These are phyloP conservation scores for Pyronema domesticum DNA, from an alignment of 495 filamentous ascomycete genomes.

Conservation along the genomic window DNA sequence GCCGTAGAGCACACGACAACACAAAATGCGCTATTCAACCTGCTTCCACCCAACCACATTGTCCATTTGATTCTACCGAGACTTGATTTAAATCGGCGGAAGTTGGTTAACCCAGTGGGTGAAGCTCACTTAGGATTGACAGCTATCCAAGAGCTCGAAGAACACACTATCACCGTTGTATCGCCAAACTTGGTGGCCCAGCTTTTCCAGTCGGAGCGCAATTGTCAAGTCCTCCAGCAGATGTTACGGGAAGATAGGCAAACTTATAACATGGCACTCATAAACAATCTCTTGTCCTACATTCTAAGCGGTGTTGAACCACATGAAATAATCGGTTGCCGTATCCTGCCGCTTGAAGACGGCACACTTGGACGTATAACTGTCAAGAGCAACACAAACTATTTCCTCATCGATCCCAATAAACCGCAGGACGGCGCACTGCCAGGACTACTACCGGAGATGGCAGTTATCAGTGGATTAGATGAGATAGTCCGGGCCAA, in stretches of 20 bases:
- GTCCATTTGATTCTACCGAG: not conserved
- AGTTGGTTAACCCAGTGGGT: not conserved
- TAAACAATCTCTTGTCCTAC: not conserved
- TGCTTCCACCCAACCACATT: not conserved
- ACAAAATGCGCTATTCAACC: not conserved
- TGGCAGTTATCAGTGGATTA: not conserved
- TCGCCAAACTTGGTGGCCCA: conserved; percentile 7
- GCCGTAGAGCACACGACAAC: not conserved
- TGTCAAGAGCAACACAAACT: not conserved
- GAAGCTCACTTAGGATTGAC: not conserved
- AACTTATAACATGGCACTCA: not conserved
- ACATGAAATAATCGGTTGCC: not conserved
- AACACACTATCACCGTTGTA: conserved; percentile 2
- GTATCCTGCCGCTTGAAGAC: not conserved
- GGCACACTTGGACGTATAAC: not conserved
- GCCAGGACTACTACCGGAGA: not conserved
- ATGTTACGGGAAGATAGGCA: not conserved
- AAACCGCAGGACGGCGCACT: too few relatives aligned
- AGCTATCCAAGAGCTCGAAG: not conserved
- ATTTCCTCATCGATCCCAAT: too few relatives aligned
- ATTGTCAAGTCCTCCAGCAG: not conserved
- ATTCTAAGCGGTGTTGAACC: not conserved
- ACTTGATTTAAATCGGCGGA: not conserved
- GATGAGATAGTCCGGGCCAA: not conserved
- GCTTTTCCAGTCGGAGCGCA: conserved; percentile 10